Evolutionary conservation across 176 grass and related monocot genomes (phyloP), one percentile per base, ranked within the genome.

Genomic region (Lolium multiflorum): DNA sequence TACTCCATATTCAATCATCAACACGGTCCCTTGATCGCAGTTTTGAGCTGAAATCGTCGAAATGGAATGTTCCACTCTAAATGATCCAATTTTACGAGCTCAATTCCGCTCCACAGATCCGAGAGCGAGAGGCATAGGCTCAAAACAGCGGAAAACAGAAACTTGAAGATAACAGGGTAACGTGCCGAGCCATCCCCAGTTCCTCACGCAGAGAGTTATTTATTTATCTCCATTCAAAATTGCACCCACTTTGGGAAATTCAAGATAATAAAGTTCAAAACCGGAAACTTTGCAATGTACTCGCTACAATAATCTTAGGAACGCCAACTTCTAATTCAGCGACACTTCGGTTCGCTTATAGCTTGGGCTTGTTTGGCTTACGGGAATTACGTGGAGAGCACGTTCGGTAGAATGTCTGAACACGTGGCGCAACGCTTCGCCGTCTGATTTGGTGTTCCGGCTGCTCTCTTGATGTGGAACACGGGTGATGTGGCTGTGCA

Each of bases 191-290:
- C 35, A 83, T 83, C 4, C 2, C 16, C 50, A 15, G 50, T 52
- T 52, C 3, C 14, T 72, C 20, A 24, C 14, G 28, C 49, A n/a
- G n/a, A 44, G 9, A 55, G 51, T 18, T 78, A 58, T 31, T 14
- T 58, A 39, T 68, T 73, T 26, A 81, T 81, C 14, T 52, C 13
- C 43, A 81, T 52, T 74, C 3, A n/a, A 50, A 13, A 59, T 25
- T 57, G 24, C 26, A 63, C 52, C 26, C 66, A 63, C 20, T 73
- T 39, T 9, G 22, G 14, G 61, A 59, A 58, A 56, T 73, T 12
- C 39, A 80, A 71, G 6, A 47, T 24, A 48, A 26, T 11, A 28
- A 47, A 10, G 51, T 13, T 3, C 8, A 13, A 84, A 65, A 38
- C 10, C 26, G 3, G 3, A 85, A 2, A 4, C 25, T 61, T 60